Evolutionary conservation across 108 stramenopile species (phyloP).

Genomic region (Cyclotella distinguenda): DNA sequence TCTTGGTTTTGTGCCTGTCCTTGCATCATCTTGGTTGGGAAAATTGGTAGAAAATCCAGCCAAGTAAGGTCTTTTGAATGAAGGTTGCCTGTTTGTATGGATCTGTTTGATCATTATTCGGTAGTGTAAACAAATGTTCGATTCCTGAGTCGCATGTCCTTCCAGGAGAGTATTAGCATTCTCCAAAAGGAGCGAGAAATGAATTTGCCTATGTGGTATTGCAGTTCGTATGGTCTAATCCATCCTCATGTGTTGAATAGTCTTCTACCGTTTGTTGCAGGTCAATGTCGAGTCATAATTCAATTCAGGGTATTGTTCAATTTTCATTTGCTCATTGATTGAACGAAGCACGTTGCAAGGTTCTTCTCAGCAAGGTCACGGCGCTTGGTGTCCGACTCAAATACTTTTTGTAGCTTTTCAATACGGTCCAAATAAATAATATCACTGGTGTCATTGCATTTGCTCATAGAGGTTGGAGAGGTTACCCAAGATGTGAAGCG

Average conservation of each 20-base stretch:
- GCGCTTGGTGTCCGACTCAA: neutral
- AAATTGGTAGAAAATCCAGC: no score
- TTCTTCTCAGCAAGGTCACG: no score
- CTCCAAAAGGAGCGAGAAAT: neutral
- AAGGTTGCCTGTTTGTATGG: neutral
- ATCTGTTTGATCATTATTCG: no score
- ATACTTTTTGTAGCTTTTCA: neutral
- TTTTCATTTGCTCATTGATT: neutral
- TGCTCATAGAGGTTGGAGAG: neutral
- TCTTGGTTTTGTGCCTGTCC: neutral
- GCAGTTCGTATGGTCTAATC: no score
- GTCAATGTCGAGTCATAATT: neutral
- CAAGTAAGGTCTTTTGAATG: no score
- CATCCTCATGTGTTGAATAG: no score
- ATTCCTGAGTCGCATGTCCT: neutral
- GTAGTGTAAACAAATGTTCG: neutral
- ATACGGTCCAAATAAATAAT: slow-evolving; percentile 4
- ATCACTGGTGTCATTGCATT: neutral
- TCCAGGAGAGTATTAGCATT: neutral
- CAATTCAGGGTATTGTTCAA: neutral
- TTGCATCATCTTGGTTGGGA: no score
- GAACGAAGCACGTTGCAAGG: neutral
- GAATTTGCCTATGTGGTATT: neutral
- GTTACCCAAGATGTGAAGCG: no score
- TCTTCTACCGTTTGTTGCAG: no score